Conservation (phyloP, 2,329 filamentous ascomycete species). For the Fusarium vanettenii region DNA sequence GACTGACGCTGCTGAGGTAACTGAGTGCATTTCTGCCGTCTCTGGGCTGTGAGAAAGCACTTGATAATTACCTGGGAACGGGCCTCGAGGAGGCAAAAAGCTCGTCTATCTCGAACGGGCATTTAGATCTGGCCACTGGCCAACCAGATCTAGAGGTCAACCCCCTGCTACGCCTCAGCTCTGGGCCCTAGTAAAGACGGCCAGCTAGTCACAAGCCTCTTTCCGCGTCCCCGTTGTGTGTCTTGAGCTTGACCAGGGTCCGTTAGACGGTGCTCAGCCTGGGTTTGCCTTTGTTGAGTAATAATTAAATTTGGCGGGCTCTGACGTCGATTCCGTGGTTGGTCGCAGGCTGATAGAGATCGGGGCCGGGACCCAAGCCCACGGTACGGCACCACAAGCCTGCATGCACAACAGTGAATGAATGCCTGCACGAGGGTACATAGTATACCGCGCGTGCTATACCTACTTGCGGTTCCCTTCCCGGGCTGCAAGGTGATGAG, state of each 20-base stretch:
- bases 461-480: neutral
- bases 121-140: slow-evolving; percentile 35
- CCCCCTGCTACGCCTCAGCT: slow-evolving; percentile 32
- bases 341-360: neutral
- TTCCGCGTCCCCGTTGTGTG: slow-evolving; percentile 24
- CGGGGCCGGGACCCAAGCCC: neutral
- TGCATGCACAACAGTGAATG: slow-evolving; percentile 6
- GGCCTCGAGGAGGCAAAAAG: neutral
- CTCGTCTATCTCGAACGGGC: slow-evolving; percentile 38
- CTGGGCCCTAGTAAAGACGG: slow-evolving; percentile 17
- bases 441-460: neutral
- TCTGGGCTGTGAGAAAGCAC: slow-evolving; percentile 1
- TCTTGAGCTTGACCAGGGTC: slow-evolving; percentile 18
- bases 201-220: slow-evolving; percentile 23
- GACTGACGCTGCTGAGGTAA: neutral
- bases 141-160: slow-evolving; percentile 31
- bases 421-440: neutral
- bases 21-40: slow-evolving; percentile 1
- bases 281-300: slow-evolving; percentile 17
- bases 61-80: slow-evolving; percentile 4
- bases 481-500: neutral
- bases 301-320: slow-evolving; percentile 10
- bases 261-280: slow-evolving; percentile 7
- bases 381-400: slow-evolving; percentile 5
- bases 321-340: slow-evolving; percentile 6